Percentiles rank a stretch among this genome's conserved stretches.
Conservation (phyloP, 148 eudicot species). For the Beta vulgaris region DNA sequence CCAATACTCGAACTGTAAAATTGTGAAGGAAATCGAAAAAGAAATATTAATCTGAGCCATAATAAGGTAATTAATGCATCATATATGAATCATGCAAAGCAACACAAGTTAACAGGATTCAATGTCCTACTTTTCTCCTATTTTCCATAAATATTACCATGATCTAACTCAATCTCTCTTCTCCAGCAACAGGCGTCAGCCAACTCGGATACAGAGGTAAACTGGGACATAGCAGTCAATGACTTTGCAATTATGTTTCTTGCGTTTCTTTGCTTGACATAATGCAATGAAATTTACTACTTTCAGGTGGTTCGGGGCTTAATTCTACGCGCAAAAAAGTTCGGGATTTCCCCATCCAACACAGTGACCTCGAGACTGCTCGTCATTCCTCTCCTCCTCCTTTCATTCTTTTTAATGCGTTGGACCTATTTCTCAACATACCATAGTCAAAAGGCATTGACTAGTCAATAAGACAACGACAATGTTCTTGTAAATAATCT, state of each 20-base stretch:
- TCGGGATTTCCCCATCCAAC: conserved; percentile 17
- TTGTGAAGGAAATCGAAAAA: neutral
- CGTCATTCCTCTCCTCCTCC: conserved; percentile 17
- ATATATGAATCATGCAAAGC: neutral
- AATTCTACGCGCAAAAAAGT: conserved; percentile 11
- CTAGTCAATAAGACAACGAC: conserved; percentile 7
- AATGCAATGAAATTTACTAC: conserved; percentile 10
- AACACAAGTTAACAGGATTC: neutral
- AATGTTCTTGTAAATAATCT: neutral
- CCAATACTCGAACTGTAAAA: neutral
- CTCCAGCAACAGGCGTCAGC: conserved; percentile 45
- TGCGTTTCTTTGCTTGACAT: conserved; percentile 5
- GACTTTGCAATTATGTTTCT: neutral
- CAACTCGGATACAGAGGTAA: conserved; percentile 56
- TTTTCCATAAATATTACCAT: neutral
- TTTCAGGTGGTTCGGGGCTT: conserved; percentile 68
- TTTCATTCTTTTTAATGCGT: conserved; percentile 8
- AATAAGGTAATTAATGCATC: neutral
- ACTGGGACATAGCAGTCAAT: neutral
- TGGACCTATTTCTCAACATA: conserved; percentile 23
- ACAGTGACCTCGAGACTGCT: conserved; percentile 13
- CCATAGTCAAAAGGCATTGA: conserved; percentile 2
- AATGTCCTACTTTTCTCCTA: neutral
- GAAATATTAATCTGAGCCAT: neutral
- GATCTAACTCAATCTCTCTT: conserved; percentile 16